Conservation (phyloP, 2,329 filamentous ascomycete genomes). For the Dactylellina haptotyla region DNA sequence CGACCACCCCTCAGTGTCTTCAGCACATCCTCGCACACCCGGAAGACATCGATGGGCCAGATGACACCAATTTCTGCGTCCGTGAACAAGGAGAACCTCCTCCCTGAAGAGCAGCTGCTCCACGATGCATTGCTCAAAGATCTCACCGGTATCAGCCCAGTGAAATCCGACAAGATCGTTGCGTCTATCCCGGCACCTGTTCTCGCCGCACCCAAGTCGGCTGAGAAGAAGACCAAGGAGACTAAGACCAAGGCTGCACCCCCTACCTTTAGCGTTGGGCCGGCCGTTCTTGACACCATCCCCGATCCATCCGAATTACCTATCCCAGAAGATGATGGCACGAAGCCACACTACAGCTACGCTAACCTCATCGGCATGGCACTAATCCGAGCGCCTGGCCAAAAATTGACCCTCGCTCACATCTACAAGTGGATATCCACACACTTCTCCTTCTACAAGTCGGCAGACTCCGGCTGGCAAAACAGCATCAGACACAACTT, state of each 20-base stretch:
- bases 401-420: slow-evolving; percentile 86
- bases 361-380: slow-evolving; percentile 96
- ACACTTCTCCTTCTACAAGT: slow-evolving; percentile 86
- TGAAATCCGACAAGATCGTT: slow-evolving; percentile 28
- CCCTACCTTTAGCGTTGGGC: slow-evolving; percentile 46
- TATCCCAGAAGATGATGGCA: slow-evolving; percentile 81
- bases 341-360: slow-evolving; percentile 91
- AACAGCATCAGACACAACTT: slow-evolving; percentile 99
- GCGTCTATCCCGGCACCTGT: slow-evolving; percentile 19
- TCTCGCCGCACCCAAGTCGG: slow-evolving; percentile 25
- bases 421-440: slow-evolving; percentile 99
- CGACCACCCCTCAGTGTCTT: slow-evolving; percentile 45
- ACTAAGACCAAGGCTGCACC: slow-evolving; percentile 28
- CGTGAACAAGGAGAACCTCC: slow-evolving; percentile 51
- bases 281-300: slow-evolving; percentile 63
- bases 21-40: slow-evolving; percentile 48
- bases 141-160: slow-evolving; percentile 42
- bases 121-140: slow-evolving; percentile 52
- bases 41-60: slow-evolving; percentile 42
- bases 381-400: slow-evolving; percentile 83
- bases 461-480: slow-evolving; percentile 90
- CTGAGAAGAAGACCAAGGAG: slow-evolving; percentile 48
- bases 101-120: slow-evolving; percentile 49
- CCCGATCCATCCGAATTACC: slow-evolving; percentile 84
- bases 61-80: slow-evolving; percentile 46